These are phyloP conservation scores for Mycena galericulata DNA, from an alignment of 768 basidiomycete species.

Conservation along the genomic window DNA sequence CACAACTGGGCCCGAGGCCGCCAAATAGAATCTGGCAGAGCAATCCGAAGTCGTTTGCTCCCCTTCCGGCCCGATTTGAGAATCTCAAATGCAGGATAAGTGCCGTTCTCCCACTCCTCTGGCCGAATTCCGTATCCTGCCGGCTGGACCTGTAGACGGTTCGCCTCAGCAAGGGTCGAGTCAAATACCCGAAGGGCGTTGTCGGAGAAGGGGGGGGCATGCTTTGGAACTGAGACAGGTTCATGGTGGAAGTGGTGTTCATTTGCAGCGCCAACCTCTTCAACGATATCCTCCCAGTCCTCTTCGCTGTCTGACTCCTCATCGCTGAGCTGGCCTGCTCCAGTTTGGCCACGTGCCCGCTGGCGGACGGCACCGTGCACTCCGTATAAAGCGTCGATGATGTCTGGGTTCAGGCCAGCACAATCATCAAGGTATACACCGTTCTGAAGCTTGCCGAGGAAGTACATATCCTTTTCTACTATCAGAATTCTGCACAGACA, in stretches of 20 bases:
- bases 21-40: no score
- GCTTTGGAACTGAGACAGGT: background rate
- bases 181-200: background rate
- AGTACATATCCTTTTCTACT: constrained; percentile 15
- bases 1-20: no score
- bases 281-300: background rate
- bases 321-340: background rate
- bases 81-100: no score
- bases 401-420: constrained; percentile 14
- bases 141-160: no score
- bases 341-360: background rate
- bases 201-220: background rate
- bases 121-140: no score
- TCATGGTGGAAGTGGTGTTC: background rate
- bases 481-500: background rate
- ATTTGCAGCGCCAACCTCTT: background rate
- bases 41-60: no score
- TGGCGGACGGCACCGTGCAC: constrained; percentile 29
- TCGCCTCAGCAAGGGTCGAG: background rate
- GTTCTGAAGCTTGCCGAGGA: constrained; percentile 1
- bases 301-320: background rate
- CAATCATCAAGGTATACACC: constrained; percentile 25
- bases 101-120: no score
- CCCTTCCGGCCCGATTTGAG: no score
- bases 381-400: constrained; percentile 8